Evolutionary conservation across 495 filamentous ascomycete genomes (phyloP).

Genomic region (Aspergillus saccharolyticus): DNA sequence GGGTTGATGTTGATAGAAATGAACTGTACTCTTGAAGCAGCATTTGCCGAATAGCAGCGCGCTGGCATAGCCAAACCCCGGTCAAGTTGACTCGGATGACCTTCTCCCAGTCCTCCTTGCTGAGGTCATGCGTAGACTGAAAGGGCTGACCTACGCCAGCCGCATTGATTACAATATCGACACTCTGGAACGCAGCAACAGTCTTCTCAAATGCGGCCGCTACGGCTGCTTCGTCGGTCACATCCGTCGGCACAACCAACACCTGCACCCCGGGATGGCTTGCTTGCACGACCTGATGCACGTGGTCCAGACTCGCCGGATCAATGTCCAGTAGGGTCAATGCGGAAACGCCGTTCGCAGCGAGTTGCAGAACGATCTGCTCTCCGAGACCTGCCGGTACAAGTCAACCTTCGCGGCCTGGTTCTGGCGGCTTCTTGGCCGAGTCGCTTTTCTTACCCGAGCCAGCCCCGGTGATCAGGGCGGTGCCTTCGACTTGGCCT

Average conservation of each 20-base stretch:
- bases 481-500: background rate
- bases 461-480: background rate
- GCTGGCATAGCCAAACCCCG: slow-evolving; percentile 34
- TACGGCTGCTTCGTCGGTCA: background rate
- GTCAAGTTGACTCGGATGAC: background rate
- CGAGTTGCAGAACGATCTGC: background rate
- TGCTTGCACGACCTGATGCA: background rate
- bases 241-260: background rate
- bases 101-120: background rate
- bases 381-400: background rate
- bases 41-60: slow-evolving; percentile 39
- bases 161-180: background rate
- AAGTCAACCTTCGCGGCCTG: background rate
- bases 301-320: background rate
- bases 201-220: background rate
- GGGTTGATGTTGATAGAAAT: background rate
- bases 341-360: background rate
- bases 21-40: slow-evolving; percentile 28
- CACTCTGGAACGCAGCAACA: background rate
- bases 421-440: too few relatives aligned
- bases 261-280: background rate
- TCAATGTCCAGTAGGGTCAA: background rate
- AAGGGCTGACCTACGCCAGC: background rate
- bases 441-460: background rate
- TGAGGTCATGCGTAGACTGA: background rate